phyloP scores from a whole-genome alignment of 1,139 yeast genomes.

The Spathaspora sp. region DNA sequence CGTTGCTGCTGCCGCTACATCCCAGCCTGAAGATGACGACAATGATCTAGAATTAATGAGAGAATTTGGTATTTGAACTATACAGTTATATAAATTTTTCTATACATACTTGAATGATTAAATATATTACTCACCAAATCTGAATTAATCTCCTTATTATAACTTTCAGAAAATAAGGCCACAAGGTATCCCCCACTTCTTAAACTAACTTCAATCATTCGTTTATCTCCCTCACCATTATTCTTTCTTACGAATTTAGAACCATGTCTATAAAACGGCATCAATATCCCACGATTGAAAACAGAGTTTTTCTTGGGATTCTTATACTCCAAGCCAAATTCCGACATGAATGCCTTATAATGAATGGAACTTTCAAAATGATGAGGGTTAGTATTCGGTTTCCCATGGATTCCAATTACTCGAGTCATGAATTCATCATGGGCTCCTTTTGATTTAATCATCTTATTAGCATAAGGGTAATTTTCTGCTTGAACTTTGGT shows the following conservation, averaged over 20 bases:
- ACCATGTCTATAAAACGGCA: slow-evolving; percentile 49
- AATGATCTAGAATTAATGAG: slow-evolving; percentile 40
- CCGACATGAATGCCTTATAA: slow-evolving; percentile 49
- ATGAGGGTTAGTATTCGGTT: slow-evolving; percentile 21
- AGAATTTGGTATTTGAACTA: slow-evolving; percentile 30
- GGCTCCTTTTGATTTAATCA: slow-evolving; percentile 25
- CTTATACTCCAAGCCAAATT: slow-evolving; percentile 52
- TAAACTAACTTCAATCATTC: slow-evolving; percentile 37
- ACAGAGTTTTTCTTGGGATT: slow-evolving; percentile 24
- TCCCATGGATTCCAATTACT: slow-evolving; percentile 49
- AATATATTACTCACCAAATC: slow-evolving; percentile 49
- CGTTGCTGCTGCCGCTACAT: slow-evolving; percentile 4
- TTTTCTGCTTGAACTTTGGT: slow-evolving; percentile 45
- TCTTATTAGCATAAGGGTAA: slow-evolving; percentile 36
- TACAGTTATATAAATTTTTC: slow-evolving; percentile 37
- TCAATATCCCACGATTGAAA: slow-evolving; percentile 48
- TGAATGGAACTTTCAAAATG: slow-evolving; percentile 48
- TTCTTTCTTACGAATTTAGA: slow-evolving; percentile 42
- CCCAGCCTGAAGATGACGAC: slow-evolving; percentile 25
- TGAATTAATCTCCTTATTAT: slow-evolving; percentile 30
- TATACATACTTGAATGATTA: slow-evolving; percentile 36
- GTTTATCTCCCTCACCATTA: slow-evolving; percentile 11
- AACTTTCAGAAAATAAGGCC: slow-evolving; percentile 44
- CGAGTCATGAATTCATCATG: slow-evolving; percentile 39
- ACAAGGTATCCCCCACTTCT: slow-evolving; percentile 60